A percentile compares a stretch with the other conserved stretches of the same genome.
Conservation (phyloP, 345 rosid species). For the Melaleuca quinquenervia region DNA sequence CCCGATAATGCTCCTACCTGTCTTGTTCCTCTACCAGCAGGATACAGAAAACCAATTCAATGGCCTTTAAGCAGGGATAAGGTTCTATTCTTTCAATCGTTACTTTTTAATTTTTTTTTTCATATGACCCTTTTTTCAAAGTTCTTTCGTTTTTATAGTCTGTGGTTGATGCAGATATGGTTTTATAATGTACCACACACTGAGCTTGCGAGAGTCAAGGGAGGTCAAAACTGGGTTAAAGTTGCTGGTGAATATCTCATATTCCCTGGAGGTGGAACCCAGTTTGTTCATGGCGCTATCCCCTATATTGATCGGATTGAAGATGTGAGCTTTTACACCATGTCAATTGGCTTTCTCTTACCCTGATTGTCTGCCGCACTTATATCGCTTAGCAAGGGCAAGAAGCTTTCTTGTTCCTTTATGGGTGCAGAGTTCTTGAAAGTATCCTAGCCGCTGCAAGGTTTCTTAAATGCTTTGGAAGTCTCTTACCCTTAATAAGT, state of each 20-base stretch:
- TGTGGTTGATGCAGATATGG: slow-evolving; percentile 7
- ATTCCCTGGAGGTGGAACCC: slow-evolving; percentile 20
- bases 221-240: slow-evolving; percentile 16
- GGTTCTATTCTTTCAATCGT: background rate
- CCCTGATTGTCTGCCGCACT: background rate
- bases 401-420: background rate
- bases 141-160: background rate
- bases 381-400: background rate
- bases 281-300: slow-evolving; percentile 11
- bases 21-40: slow-evolving; percentile 28
- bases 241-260: slow-evolving; percentile 14
- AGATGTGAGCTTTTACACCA: background rate
- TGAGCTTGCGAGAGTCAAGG: slow-evolving; percentile 11
- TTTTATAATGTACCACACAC: slow-evolving; percentile 15
- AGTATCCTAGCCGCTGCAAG: background rate
- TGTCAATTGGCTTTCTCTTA: background rate
- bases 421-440: background rate
- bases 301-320: slow-evolving; percentile 5
- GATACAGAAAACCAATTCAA: slow-evolving; percentile 9
- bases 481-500: background rate
- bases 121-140: background rate
- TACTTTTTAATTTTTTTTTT: background rate
- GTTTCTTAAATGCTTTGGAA: background rate
- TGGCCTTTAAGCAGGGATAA: slow-evolving; percentile 12
- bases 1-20: slow-evolving; percentile 32